These are phyloP conservation scores for Zelopaecilomyces penicillatus DNA, from an alignment of 2,329 filamentous ascomycete species.

Conservation along the genomic window DNA sequence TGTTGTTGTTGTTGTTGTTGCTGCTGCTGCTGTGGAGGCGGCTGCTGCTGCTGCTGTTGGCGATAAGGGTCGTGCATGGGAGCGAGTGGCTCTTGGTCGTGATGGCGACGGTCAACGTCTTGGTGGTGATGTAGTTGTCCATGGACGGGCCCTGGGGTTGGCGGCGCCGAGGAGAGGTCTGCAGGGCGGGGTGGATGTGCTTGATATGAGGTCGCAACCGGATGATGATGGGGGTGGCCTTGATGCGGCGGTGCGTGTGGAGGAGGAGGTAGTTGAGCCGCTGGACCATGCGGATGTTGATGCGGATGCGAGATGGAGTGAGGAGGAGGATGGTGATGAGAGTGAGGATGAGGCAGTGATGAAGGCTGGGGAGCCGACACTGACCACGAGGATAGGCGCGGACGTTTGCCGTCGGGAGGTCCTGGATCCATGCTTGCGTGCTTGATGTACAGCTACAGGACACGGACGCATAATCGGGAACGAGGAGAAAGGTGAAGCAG, in stretches of 20 bases:
- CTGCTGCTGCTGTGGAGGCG: slow-evolving; percentile 14
- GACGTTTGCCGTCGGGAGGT: slow-evolving; percentile 51
- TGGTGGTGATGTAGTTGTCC: slow-evolving; percentile 26
- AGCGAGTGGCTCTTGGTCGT: slow-evolving; percentile 47
- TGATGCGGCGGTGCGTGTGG: slow-evolving; percentile 15
- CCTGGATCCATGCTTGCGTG: slow-evolving; percentile 51
- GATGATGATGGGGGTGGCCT: slow-evolving; percentile 19
- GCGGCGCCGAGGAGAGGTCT: slow-evolving; percentile 24
- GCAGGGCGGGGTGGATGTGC: slow-evolving; percentile 27
- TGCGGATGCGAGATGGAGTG: slow-evolving; percentile 13
- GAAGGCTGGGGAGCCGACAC: slow-evolving; percentile 39
- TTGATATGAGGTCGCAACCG: slow-evolving; percentile 31
- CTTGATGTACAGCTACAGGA: slow-evolving; percentile 25
- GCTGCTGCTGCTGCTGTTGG: slow-evolving; percentile 18
- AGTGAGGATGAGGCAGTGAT: slow-evolving; percentile 36
- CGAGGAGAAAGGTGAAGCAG: slow-evolving; percentile 27
- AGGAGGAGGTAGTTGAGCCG: slow-evolving; percentile 14
- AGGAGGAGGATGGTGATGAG: slow-evolving; percentile 21
- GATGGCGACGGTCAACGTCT: slow-evolving; percentile 46
- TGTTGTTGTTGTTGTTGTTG: slow-evolving; percentile 15
- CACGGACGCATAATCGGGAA: slow-evolving; percentile 28
- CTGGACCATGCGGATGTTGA: slow-evolving; percentile 8
- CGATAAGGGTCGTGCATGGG: slow-evolving; percentile 46
- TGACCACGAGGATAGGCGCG: slow-evolving; percentile 45
- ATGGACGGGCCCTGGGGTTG: slow-evolving; percentile 20